Base-by-base conservation (phyloP, 768 basidiomycete species). In the Austroboletus eburneus region DNA sequence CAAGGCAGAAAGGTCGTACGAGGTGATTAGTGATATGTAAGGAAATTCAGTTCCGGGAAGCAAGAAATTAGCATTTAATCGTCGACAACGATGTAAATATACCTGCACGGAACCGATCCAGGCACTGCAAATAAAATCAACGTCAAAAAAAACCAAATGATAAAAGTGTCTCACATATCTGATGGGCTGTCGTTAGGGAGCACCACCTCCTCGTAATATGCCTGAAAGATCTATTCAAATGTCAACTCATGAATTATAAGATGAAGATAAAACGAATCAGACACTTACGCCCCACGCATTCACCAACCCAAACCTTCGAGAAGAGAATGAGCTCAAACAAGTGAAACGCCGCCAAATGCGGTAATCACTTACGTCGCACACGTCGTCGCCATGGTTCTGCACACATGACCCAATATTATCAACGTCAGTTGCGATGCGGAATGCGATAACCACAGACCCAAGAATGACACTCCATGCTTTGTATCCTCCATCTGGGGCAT, bases 21-120 rank as follows among this genome's bases (percentile, higher is more conserved):
- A 33, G 23, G 2, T 5, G 18, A 18, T n/a, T 16, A 20, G 25
- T 7, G 14, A 30, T 16, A 21, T 22, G 14, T n/a, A 34, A 35
- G 5, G 18, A 51, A 46, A 42, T n/a, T 10, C 34, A 3, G 14
- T 29, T 21, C 32, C 39, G 20, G 25, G 14, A 16, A 38, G 23
- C 12, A 21, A 42, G 9, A n/a, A 35, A 24, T 41, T 25, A 43
- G 32, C 39, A 33, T 21, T 1, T 8, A 9, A 43, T n/a, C n/a
- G n/a, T n/a, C n/a, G n/a, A n/a, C n/a, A n/a, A n/a, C 16, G 5
- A 1, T 12, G 24, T 49, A 18, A 49, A 56, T 3, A n/a, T 38
- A 80, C 85, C 69, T 87, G 86, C 20, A 82, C 67, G 1, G 87
- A 89, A 5, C 87, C 87, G 27, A 90, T 89, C 87, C 86, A 90